These are phyloP conservation scores for Lepiota venenata DNA, from an alignment of 768 basidiomycete genomes.

Conservation along the genomic window DNA sequence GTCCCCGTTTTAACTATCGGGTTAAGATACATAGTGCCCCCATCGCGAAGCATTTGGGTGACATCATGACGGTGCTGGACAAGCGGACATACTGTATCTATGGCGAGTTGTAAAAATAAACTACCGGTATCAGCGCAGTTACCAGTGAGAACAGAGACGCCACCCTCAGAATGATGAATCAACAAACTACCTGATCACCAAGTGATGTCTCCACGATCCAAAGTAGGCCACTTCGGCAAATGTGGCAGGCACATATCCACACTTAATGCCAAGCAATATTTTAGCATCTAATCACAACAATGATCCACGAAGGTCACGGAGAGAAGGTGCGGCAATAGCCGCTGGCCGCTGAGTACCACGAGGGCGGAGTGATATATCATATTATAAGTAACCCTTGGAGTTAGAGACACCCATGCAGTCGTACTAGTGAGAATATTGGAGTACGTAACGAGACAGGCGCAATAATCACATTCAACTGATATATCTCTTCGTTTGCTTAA, in stretches of 20 bases:
- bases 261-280: not conserved
- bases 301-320: constrained; percentile 4
- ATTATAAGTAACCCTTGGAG: not conserved
- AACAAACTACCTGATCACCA: not conserved
- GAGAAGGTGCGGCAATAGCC: not conserved
- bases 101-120: not conserved
- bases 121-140: not conserved
- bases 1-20: too few relatives aligned
- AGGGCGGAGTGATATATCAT: not conserved
- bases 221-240: not conserved
- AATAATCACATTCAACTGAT: constrained; percentile 21
- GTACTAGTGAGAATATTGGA: not conserved
- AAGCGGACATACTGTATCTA: too few relatives aligned
- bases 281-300: not conserved
- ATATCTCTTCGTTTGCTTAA: constrained; percentile 50
- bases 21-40: too few relatives aligned
- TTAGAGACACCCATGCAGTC: not conserved
- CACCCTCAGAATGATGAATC: constrained; percentile 6
- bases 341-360: not conserved
- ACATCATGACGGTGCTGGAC: too few relatives aligned
- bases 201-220: not conserved
- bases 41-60: too few relatives aligned
- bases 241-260: not conserved
- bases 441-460: not conserved
- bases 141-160: constrained; percentile 5